phyloP scores from a whole-genome alignment of 306 rosid species.

The Luffa aegyptiaca region DNA sequence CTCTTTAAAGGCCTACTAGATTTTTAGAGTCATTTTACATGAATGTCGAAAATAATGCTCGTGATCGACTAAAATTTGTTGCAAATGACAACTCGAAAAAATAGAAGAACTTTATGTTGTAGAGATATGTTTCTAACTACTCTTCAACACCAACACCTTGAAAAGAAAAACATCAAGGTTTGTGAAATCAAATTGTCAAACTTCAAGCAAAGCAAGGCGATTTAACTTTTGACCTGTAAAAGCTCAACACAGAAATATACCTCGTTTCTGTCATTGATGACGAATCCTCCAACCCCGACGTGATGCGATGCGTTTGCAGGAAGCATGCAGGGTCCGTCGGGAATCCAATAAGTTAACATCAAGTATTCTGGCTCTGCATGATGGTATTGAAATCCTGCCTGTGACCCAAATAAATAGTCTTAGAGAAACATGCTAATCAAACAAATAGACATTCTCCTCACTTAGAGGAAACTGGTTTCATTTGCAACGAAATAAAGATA shows the following conservation, averaged over 20 bases:
- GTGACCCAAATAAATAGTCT: constrained; percentile 25
- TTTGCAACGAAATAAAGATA: not conserved
- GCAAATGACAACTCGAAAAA: not conserved
- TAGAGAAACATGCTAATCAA: constrained; percentile 10
- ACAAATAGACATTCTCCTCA: not conserved
- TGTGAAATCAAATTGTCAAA: not conserved
- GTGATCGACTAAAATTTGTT: not conserved
- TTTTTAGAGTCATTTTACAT: not conserved
- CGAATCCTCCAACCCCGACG: constrained; percentile 96
- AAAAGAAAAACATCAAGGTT: not conserved
- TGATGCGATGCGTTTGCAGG: constrained; percentile 92
- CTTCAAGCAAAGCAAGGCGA: not conserved
- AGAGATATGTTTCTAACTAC: not conserved
- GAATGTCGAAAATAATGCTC: not conserved
- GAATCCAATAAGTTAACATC: constrained; percentile 95
- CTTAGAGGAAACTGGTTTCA: not conserved
- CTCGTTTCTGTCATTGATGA: constrained; percentile 64
- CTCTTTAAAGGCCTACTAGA: not conserved
- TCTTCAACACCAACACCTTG: not conserved
- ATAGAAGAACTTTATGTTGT: not conserved
- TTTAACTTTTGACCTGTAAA: not conserved
- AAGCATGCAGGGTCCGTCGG: constrained; percentile 88
- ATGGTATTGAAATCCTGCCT: constrained; percentile 90
- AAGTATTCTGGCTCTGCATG: constrained; percentile 85
- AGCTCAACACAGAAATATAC: constrained; percentile 25